Conservation (phyloP, 1,284 basidiomycete genomes). For the Somion occarium region DNA sequence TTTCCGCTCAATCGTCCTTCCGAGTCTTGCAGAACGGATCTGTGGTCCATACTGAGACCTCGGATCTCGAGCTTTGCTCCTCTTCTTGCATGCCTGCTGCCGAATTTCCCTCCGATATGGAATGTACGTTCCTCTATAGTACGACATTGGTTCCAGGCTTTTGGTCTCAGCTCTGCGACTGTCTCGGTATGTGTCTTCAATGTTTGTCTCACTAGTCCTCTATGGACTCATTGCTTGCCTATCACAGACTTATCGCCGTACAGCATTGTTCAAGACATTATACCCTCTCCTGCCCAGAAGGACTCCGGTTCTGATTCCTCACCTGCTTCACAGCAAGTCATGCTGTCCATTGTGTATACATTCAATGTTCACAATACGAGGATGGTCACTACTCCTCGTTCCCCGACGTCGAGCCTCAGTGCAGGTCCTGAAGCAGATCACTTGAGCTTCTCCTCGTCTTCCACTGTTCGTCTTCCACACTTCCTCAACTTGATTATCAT, state of each 20-base stretch:
- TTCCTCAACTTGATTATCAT: background rate
- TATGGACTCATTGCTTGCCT: conserved; percentile 3
- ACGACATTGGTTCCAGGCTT: conserved; percentile 55
- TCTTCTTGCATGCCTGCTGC: conserved; percentile 22
- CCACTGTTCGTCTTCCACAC: conserved; percentile 18
- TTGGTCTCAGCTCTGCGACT: conserved; percentile 52
- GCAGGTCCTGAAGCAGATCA: conserved; percentile 19
- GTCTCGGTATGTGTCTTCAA: conserved; percentile 38
- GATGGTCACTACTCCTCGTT: conserved; percentile 15
- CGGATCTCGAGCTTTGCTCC: conserved; percentile 33
- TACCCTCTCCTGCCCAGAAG: conserved; percentile 12
- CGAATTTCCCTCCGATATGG: conserved; percentile 29
- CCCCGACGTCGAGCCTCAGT: conserved; percentile 18
- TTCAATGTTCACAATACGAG: conserved; percentile 20
- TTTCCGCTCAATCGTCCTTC: conserved; percentile 51
- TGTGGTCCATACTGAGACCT: conserved; percentile 48
- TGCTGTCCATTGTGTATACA: conserved; percentile 23
- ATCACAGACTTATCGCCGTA: conserved; percentile 53
- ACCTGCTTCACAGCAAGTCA: conserved; percentile 12
- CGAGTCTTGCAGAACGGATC: conserved; percentile 42
- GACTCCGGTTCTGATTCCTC: background rate
- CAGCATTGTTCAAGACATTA: conserved; percentile 51
- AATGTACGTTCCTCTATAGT: conserved; percentile 46
- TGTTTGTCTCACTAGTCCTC: background rate
- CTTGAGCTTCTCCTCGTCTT: conserved; percentile 19